Evolutionary conservation across 441 rosid species (phyloP).

Genomic region (Corymbia citriodora): DNA sequence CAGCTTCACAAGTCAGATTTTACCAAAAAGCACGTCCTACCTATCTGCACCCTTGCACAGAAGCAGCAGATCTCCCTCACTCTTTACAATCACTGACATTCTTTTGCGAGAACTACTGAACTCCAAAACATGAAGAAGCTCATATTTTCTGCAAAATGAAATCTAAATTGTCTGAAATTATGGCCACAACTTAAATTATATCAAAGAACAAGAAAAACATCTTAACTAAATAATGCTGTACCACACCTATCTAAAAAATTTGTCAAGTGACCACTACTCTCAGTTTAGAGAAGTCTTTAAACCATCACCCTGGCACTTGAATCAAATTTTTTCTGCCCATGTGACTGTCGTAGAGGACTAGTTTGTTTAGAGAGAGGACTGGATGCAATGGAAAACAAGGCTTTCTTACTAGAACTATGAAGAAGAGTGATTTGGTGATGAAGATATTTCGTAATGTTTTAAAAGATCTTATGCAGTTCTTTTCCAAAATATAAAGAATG

Average conservation of each 20-base stretch:
- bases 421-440: not conserved
- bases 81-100: slow-evolving; percentile 14
- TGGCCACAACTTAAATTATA: rapidly evolving
- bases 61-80: slow-evolving; percentile 2
- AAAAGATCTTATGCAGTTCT: not conserved
- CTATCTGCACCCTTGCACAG: slow-evolving; percentile 13
- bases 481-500: not conserved
- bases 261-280: not conserved
- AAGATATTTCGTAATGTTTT: rapidly evolving
- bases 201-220: not conserved
- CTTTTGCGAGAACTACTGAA: slow-evolving; percentile 7
- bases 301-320: not conserved
- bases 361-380: not conserved
- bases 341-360: rapidly evolving
- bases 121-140: slow-evolving; percentile 10
- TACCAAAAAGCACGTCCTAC: not conserved
- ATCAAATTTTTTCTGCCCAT: rapidly evolving
- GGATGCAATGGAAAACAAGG: not conserved
- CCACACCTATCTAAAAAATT: not conserved
- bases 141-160: not conserved
- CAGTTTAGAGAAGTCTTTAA: not conserved
- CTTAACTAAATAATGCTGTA: not conserved
- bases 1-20: not conserved
- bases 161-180: not conserved
- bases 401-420: rapidly evolving